Conservation (phyloP, 1,284 basidiomycete genomes). For the Calocybe gambosa region DNA sequence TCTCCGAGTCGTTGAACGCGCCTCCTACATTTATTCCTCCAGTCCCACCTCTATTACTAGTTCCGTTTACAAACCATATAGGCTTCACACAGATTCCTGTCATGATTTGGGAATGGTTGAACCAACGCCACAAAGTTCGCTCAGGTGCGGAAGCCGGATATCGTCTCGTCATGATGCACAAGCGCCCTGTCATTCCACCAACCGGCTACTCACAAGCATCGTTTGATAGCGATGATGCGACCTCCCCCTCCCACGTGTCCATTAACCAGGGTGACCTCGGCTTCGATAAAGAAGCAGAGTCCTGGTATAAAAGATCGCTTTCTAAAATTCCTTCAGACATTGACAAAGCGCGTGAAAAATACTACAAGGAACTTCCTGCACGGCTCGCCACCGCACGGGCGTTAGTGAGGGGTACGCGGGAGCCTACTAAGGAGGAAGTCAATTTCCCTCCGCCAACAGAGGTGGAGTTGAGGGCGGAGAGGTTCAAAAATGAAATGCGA, state of each 20-base stretch:
- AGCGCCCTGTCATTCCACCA: constrained; percentile 56
- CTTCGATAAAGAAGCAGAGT: constrained; percentile 67
- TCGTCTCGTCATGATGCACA: constrained; percentile 59
- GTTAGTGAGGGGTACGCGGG: constrained; percentile 71
- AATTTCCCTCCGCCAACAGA: constrained; percentile 83
- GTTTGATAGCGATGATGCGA: constrained; percentile 18
- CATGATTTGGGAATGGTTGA: constrained; percentile 93
- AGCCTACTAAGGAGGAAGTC: constrained; percentile 80
- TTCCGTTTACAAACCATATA: constrained; percentile 83
- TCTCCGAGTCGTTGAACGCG: constrained; percentile 27
- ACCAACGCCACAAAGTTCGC: constrained; percentile 75
- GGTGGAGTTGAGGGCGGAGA: constrained; percentile 77
- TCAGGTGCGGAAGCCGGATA: constrained; percentile 82
- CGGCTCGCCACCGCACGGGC: constrained; percentile 75
- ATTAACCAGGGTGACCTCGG: constrained; percentile 55
- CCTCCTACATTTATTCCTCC: constrained; percentile 66
- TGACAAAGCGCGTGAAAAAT: constrained; percentile 65
- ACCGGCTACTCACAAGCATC: constrained; percentile 14
- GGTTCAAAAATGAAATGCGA: constrained; percentile 79
- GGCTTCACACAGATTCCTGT: constrained; percentile 84
- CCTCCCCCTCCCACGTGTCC: constrained; percentile 9
- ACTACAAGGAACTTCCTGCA: constrained; percentile 69
- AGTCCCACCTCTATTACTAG: constrained; percentile 80
- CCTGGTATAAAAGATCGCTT: constrained; percentile 62
- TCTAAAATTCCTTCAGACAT: constrained; percentile 56